Percentiles rank a stretch among this genome's conserved stretches.
phyloP scores from a whole-genome alignment of 768 basidiomycete genomes.

The Podaxis carcinomalis region DNA sequence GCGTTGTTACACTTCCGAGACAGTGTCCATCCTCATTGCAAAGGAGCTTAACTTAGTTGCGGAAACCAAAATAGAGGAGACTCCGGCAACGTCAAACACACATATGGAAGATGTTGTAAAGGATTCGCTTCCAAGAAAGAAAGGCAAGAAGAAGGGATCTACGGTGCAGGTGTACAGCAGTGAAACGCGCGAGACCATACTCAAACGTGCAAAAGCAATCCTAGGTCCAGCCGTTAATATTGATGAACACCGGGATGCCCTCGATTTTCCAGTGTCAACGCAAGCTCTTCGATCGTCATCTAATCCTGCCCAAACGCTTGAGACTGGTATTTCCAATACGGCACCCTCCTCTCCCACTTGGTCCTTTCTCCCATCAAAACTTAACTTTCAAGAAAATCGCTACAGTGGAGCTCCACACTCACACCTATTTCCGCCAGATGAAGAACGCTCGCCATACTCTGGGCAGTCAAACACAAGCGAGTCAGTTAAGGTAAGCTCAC shows the following conservation, averaged over 20 bases:
- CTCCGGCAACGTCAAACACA: conserved; percentile 28
- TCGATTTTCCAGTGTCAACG: background rate
- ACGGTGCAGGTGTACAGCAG: conserved; percentile 40
- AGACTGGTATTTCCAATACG: background rate
- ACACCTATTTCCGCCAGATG: no score
- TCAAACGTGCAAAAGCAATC: conserved; percentile 31
- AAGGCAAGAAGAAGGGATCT: conserved; percentile 29
- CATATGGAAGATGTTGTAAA: conserved; percentile 52
- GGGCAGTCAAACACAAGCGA: background rate
- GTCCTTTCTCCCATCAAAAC: conserved; percentile 8
- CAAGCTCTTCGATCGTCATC: background rate
- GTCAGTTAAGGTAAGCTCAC: background rate
- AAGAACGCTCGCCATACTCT: no score
- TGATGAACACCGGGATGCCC: background rate
- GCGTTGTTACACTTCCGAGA: conserved; percentile 46
- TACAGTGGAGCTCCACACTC: background rate
- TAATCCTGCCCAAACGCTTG: background rate
- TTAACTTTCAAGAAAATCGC: conserved; percentile 5
- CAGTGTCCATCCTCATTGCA: conserved; percentile 46
- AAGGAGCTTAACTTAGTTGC: conserved; percentile 37
- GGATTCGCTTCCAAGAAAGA: conserved; percentile 43
- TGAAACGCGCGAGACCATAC: conserved; percentile 41
- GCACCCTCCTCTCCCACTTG: background rate
- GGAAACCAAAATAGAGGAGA: conserved; percentile 13
- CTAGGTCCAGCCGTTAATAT: conserved; percentile 20